These are phyloP conservation scores for Trametes cinnabarina DNA, from an alignment of 768 basidiomycete species.

Conservation along the genomic window DNA sequence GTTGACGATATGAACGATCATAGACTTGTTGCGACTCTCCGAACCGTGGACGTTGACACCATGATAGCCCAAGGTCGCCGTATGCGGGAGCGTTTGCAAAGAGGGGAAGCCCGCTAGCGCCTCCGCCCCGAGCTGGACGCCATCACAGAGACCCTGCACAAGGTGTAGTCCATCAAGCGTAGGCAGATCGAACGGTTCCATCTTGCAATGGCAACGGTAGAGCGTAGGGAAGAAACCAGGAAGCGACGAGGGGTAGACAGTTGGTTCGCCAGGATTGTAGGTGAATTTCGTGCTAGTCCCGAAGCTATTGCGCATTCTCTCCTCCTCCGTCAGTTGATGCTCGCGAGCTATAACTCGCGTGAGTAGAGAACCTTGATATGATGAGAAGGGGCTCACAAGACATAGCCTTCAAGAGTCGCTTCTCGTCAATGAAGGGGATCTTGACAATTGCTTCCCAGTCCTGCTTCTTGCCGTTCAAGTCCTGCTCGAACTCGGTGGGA, in stretches of 20 bases:
- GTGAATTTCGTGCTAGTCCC: constrained; percentile 81
- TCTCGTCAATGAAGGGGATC: constrained; percentile 94
- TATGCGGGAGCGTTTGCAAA: constrained; percentile 82
- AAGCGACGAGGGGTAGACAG: constrained; percentile 82
- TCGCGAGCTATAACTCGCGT: constrained; percentile 59
- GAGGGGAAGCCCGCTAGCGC: constrained; percentile 97
- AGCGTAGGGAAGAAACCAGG: constrained; percentile 95
- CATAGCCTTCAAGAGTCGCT: constrained; percentile 80
- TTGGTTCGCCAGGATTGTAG: constrained; percentile 62
- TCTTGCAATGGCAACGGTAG: constrained; percentile 71
- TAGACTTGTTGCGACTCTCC: constrained; percentile 90
- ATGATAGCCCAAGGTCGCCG: constrained; percentile 74
- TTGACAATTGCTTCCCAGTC: constrained; percentile 99
- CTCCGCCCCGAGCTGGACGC: constrained; percentile 79
- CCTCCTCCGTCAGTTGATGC: constrained; percentile 71
- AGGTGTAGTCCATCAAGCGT: constrained; percentile 83
- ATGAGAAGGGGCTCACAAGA: constrained; percentile 45
- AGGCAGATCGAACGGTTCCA: constrained; percentile 85
- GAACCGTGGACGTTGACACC: constrained; percentile 91
- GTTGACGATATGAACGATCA: constrained; percentile 84
- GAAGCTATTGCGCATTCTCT: constrained; percentile 69
- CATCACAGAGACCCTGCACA: constrained; percentile 82
- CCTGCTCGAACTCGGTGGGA: constrained; percentile 85
- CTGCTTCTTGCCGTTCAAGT: constrained; percentile 96
- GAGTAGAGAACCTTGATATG: not conserved